phyloP scores from a whole-genome alignment of 2,329 filamentous ascomycete genomes.

The Monascus ruber region DNA sequence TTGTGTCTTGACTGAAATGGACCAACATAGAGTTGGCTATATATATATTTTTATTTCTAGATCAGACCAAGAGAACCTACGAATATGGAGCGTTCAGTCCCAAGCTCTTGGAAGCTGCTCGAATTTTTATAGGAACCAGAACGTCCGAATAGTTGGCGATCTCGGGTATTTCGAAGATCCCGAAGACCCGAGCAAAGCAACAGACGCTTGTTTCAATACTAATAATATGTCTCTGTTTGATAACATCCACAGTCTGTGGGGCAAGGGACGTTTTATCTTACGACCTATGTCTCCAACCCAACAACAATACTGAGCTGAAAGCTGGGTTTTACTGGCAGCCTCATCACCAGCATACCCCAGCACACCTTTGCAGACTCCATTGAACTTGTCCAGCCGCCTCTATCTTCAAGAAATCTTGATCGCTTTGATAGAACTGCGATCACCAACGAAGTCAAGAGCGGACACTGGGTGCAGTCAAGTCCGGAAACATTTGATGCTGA shows the following conservation, averaged over 20 bases:
- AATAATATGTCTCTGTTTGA: not conserved
- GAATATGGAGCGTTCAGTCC: not conserved
- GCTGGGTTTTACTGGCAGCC: not conserved
- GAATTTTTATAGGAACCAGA: not conserved
- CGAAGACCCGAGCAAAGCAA: not conserved
- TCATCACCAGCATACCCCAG: not conserved
- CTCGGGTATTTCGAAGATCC: not conserved
- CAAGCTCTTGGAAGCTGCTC: not conserved
- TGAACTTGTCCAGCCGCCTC: not conserved
- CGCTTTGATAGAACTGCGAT: not conserved
- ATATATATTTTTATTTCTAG: not conserved
- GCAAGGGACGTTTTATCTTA: not conserved
- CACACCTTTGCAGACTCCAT: not conserved
- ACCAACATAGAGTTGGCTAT: not conserved
- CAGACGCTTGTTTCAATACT: not conserved
- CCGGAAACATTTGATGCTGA: conserved; percentile 1
- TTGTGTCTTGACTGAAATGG: not conserved
- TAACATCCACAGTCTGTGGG: not conserved
- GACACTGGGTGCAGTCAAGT: not conserved
- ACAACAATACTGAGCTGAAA: not conserved
- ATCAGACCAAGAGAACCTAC: not conserved
- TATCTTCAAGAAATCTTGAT: not conserved
- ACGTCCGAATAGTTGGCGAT: not conserved
- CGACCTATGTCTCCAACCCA: not conserved
- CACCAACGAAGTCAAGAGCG: not conserved